A percentile compares a stretch with the other conserved stretches of the same genome.
Evolutionary conservation across 306 rosid genomes (phyloP).

Genomic region (Aeschynomene evenia): DNA sequence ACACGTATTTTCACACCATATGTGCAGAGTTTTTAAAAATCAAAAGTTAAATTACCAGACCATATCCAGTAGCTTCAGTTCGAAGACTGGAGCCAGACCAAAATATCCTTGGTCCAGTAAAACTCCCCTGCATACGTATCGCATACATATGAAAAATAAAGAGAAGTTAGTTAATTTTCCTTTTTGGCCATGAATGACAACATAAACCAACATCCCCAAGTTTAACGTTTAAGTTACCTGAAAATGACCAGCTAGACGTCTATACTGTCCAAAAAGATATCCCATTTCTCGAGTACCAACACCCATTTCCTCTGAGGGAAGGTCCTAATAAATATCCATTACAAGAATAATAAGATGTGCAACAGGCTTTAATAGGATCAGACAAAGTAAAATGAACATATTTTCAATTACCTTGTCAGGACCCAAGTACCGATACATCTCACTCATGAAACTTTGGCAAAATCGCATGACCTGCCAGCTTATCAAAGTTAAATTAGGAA

Average conservation of each 20-base stretch:
- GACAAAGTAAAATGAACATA: neutral
- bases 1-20: conserved; percentile 9
- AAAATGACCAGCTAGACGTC: conserved; percentile 86
- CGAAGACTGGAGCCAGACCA: conserved; percentile 97
- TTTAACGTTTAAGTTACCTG: conserved; percentile 48
- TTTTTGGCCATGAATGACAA: conserved; percentile 14
- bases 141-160: conserved; percentile 40
- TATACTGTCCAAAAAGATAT: conserved; percentile 86
- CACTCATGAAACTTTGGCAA: conserved; percentile 91
- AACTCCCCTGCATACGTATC: conserved; percentile 82
- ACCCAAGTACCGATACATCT: conserved; percentile 79
- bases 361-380: neutral
- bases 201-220: neutral
- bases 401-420: conserved; percentile 73
- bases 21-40: conserved; percentile 26
- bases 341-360: conserved; percentile 30
- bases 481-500: conserved; percentile 39
- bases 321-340: conserved; percentile 56
- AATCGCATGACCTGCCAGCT: conserved; percentile 78
- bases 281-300: conserved; percentile 96
- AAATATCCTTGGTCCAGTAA: conserved; percentile 89
- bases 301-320: conserved; percentile 94
- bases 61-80: conserved; percentile 88
- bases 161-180: conserved; percentile 26
- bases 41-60: conserved; percentile 62